phyloP scores from a whole-genome alignment of 306 rosid genomes.

The Pueraria montana region DNA sequence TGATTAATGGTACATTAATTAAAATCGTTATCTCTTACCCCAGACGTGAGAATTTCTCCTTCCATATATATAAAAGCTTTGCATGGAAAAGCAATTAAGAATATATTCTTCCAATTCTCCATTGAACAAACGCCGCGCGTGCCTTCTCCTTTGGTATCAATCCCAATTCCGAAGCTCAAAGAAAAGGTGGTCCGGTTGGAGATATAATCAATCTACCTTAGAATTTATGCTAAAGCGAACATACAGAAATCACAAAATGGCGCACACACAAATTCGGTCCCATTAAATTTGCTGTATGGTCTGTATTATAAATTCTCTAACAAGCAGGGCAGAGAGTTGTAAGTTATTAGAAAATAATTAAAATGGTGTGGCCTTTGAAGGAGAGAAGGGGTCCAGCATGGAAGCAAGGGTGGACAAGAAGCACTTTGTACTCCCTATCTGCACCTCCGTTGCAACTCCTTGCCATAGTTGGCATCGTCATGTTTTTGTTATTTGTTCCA shows the following conservation, averaged over 20 bases:
- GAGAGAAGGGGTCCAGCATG: constrained; percentile 67
- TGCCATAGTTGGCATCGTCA: constrained; percentile 59
- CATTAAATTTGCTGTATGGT: too few species aligned
- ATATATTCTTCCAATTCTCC: constrained; percentile 43
- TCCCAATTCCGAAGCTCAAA: constrained; percentile 6
- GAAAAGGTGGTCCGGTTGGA: neutral
- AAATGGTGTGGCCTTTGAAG: constrained; percentile 70
- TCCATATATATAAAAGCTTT: neutral
- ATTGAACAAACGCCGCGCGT: neutral
- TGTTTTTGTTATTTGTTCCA: constrained; percentile 61
- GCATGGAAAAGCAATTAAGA: constrained; percentile 31
- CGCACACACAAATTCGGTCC: too few species aligned
- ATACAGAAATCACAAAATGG: too few species aligned
- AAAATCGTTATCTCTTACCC: neutral
- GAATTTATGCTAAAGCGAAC: constrained; percentile 47
- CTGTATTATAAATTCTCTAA: neutral
- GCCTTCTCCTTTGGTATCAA: constrained; percentile 42
- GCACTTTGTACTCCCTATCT: constrained; percentile 55
- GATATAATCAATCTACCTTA: constrained; percentile 32
- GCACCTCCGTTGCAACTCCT: constrained; percentile 70
- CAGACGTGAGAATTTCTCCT: neutral
- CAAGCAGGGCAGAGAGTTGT: neutral
- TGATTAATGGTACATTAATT: neutral
- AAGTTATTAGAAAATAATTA: too few species aligned
- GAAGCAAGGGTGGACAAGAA: constrained; percentile 69